A percentile compares a stretch with the other conserved stretches of the same genome.
Evolutionary conservation across 139 green algal genomes (phyloP).

Genomic region (Chlorella sp.): DNA sequence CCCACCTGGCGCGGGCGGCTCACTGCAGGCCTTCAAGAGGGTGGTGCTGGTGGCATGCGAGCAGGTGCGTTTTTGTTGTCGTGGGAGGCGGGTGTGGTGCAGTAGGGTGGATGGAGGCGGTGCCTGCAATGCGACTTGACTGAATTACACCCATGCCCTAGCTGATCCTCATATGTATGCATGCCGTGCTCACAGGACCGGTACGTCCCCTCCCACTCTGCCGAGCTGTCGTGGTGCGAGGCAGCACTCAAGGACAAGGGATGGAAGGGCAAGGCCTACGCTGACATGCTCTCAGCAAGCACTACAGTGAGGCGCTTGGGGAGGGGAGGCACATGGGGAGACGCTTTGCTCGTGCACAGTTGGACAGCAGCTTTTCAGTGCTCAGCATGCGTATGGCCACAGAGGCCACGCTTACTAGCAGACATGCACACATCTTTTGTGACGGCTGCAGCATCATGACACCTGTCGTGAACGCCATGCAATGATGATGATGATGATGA

Average conservation of each 20-base stretch:
- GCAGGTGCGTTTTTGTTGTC: neutral
- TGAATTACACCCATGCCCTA: neutral
- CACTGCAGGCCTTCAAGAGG: constrained; percentile 3
- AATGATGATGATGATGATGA: constrained; percentile 1
- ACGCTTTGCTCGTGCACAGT: too few species aligned
- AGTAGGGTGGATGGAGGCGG: too few species aligned
- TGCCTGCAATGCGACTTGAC: too few species aligned
- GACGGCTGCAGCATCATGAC: too few species aligned
- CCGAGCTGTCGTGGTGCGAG: constrained; percentile 19
- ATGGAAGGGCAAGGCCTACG: neutral
- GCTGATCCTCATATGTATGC: neutral
- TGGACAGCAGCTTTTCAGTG: too few species aligned
- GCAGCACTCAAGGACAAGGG: neutral
- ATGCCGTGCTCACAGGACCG: constrained; percentile 35
- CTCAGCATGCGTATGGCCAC: too few species aligned
- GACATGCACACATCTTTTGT: too few species aligned
- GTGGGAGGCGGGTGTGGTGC: too few species aligned
- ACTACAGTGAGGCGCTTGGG: neutral
- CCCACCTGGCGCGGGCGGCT: neutral
- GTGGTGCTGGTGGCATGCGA: constrained; percentile 5
- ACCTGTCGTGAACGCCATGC: too few species aligned
- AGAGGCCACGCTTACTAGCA: too few species aligned
- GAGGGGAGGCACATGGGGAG: too few species aligned
- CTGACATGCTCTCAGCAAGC: constrained; percentile 5
- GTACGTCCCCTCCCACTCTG: constrained; percentile 49